phyloP scores from a whole-genome alignment of 345 rosid genomes.

The Eucalyptus melliodora region DNA sequence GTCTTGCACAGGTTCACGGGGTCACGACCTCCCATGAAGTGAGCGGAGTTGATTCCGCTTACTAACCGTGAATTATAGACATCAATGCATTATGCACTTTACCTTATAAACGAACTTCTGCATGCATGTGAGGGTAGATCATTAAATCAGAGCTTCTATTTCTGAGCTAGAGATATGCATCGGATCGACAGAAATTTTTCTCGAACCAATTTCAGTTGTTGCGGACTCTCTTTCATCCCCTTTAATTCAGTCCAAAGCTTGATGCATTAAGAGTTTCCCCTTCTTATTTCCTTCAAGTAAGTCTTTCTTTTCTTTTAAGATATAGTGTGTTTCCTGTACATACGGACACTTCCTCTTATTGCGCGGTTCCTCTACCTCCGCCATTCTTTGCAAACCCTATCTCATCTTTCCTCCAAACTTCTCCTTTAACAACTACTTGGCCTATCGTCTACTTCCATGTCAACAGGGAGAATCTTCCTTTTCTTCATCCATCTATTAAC shows the following conservation, averaged over 20 bases:
- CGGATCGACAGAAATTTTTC: fast-evolving
- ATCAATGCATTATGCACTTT: neutral
- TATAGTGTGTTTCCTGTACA: too few relatives aligned
- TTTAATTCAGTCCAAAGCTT: neutral
- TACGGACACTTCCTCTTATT: too few relatives aligned
- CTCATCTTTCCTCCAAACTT: too few relatives aligned
- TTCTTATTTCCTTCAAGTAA: neutral
- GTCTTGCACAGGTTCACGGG: neutral
- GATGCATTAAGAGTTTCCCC: neutral
- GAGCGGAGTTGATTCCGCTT: neutral
- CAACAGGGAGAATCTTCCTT: too few relatives aligned
- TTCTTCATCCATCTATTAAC: too few relatives aligned
- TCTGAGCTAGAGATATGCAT: neutral
- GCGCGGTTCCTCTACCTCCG: too few relatives aligned
- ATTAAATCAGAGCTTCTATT: neutral
- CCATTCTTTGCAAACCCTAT: too few relatives aligned
- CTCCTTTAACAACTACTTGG: too few relatives aligned
- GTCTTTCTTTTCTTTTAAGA: too few relatives aligned
- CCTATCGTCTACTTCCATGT: too few relatives aligned
- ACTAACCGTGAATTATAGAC: neutral
- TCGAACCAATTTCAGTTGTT: neutral
- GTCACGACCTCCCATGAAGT: neutral
- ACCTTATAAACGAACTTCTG: neutral
- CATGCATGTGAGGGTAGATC: neutral
- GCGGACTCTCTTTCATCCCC: neutral